phyloP scores from a whole-genome alignment of 306 rosid genomes.

The Dryas alaskensis region DNA sequence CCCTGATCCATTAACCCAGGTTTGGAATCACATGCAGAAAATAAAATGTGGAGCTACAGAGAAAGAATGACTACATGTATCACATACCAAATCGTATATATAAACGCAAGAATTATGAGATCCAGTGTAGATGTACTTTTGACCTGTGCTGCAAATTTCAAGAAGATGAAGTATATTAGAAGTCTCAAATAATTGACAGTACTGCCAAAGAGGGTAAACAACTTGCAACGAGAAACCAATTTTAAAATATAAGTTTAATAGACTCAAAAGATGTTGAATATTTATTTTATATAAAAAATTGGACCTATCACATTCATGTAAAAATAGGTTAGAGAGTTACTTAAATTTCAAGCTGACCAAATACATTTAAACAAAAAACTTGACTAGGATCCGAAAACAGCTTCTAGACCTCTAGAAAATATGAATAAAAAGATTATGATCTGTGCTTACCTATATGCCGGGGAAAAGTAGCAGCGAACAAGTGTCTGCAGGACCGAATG shows the following conservation, averaged over 20 bases:
- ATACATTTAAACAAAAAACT: not conserved
- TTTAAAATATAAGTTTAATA: not conserved
- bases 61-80: slow-evolving; percentile 1
- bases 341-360: not conserved
- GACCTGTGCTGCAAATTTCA: slow-evolving; percentile 82
- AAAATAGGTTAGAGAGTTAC: not conserved
- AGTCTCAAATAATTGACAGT: not conserved
- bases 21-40: not conserved
- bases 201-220: not conserved
- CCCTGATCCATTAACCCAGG: not conserved
- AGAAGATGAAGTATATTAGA: not conserved
- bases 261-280: not conserved
- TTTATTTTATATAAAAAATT: not conserved
- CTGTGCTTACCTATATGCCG: slow-evolving; percentile 58
- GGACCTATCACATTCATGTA: not conserved
- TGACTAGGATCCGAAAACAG: not conserved
- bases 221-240: not conserved
- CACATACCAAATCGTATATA: slow-evolving; percentile 84
- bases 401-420: not conserved
- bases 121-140: slow-evolving; percentile 89
- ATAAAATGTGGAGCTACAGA: not conserved
- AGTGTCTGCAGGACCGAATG: slow-evolving; percentile 80
- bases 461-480: slow-evolving; percentile 86
- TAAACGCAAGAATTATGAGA: slow-evolving; percentile 70
- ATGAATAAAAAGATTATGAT: not conserved